Base-by-base conservation (phyloP, 2,329 filamentous ascomycete species). In the Rutstroemia sp. region DNA sequence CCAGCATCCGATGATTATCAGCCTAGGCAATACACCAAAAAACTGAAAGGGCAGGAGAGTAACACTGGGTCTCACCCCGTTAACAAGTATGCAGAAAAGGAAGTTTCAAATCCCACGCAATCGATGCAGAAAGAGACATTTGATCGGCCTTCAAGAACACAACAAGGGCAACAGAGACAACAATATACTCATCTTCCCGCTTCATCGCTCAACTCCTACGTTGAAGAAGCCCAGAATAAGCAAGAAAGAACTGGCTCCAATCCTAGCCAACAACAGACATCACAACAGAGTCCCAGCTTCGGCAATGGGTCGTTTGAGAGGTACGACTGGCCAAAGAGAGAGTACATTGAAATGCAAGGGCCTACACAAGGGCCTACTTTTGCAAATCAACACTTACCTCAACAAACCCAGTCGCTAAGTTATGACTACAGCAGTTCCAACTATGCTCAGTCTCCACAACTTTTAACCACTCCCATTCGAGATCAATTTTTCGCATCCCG, bases 1-100 rank as follows among this genome's bases (percentile, higher is more conserved):
- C 66, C 68, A 53, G 63, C 64, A 4, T 63, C 65, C 49, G 65
- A 70, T 56, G 62, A 69, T 44, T 70, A 69, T 48, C 48, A 67
- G 49, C 66, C 67, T 21, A 60, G 64, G 51, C 60, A 63, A 51
- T 69, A 69, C 50, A 61, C 54, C 42, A 60, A 47, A 23, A 38
- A 47, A 12, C 16, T 39, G 23, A 48, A 50, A 16, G 53, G 42
- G 4, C 25, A 27, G 10, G 46, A 55, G 14, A 34, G 50, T 23
- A 46, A 50, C 5, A 9, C 36, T 8, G 36, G 16, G 12, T 44
- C 52, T 45, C 45, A 23, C 2, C 44, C 47, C 19, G 12, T 36
- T 10, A 57, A 48, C 45, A 58, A 56, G 39, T 44, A 21, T n/a
- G 17, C 17, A 27, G 54, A 53, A 46, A 39, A 44, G 7, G 46